Percentiles rank a stretch among this genome's conserved stretches.
Conservation (phyloP, 2,329 filamentous ascomycete genomes). For the Trichoderma gracile region DNA sequence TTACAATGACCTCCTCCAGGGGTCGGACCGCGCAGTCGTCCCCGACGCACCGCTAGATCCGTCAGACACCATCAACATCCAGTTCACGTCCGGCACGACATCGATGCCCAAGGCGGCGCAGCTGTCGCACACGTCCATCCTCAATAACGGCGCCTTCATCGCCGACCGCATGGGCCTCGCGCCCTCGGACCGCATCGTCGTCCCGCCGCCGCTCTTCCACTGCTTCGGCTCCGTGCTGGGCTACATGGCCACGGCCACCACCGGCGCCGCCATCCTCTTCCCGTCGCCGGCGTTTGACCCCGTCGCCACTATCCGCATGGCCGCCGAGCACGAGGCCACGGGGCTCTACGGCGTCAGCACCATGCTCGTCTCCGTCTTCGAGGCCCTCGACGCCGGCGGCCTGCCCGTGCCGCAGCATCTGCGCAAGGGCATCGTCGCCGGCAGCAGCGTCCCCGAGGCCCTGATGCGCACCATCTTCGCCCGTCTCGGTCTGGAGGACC, state of each 20-base stretch:
- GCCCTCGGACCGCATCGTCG: conserved; percentile 73
- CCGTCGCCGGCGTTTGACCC: conserved; percentile 87
- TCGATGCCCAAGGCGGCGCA: conserved; percentile 88
- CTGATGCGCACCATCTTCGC: conserved; percentile 77
- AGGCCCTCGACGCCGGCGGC: conserved; percentile 60
- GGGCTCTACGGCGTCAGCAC: conserved; percentile 87
- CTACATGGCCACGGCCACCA: conserved; percentile 92
- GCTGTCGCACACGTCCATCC: conserved; percentile 78
- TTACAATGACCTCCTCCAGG: conserved; percentile 45
- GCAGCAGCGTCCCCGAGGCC: conserved; percentile 77
- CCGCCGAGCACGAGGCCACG: conserved; percentile 55
- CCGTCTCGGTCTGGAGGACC: conserved; percentile 71
- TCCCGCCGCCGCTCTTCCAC: conserved; percentile 81
- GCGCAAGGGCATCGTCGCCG: conserved; percentile 88
- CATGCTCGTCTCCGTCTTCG: conserved; percentile 89
- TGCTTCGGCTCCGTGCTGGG: conserved; percentile 91
- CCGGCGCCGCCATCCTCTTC: conserved; percentile 77
- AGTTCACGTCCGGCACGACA: conserved; percentile 97
- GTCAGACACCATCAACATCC: conserved; percentile 84
- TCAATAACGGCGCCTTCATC: conserved; percentile 90
- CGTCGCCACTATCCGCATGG: conserved; percentile 63
- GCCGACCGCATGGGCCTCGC: conserved; percentile 81
- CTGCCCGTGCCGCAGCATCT: conserved; percentile 45
- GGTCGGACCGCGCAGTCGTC: conserved; percentile 38
- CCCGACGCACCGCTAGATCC: conserved; percentile 53